Conservation (phyloP, 805 yeast genomes). For the Suhomyces sp. region DNA sequence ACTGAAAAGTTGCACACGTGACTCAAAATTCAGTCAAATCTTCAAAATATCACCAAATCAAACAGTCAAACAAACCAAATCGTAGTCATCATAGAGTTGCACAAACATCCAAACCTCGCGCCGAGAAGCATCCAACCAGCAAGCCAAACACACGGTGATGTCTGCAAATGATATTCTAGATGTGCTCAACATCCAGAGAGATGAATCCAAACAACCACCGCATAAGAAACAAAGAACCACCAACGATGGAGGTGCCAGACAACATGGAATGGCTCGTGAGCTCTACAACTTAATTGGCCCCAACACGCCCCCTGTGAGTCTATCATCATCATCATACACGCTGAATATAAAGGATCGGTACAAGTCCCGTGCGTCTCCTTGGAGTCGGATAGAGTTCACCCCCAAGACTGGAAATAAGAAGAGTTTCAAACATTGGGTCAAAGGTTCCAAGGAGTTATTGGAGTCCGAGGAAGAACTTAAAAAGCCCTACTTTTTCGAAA, state of each 20-base stretch:
- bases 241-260: slow-evolving; percentile 23
- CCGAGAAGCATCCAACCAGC: no score
- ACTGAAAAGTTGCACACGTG: no score
- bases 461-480: slow-evolving; percentile 27
- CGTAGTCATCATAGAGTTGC: no score
- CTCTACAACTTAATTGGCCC: slow-evolving; percentile 86
- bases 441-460: slow-evolving; percentile 57
- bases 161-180: slow-evolving; percentile 63
- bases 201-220: slow-evolving; percentile 36
- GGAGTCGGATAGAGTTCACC: slow-evolving; percentile 69
- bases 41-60: no score
- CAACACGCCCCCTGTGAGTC: slow-evolving; percentile 76
- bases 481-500: slow-evolving; percentile 65
- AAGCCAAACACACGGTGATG: no score
- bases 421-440: slow-evolving; percentile 78
- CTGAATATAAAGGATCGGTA: slow-evolving; percentile 65
- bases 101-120: no score
- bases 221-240: slow-evolving; percentile 40
- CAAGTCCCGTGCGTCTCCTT: slow-evolving; percentile 71
- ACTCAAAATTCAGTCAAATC: no score
- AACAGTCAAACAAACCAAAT: no score
- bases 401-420: slow-evolving; percentile 48
- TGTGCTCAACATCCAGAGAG: slow-evolving; percentile 66
- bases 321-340: slow-evolving; percentile 25
- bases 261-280: slow-evolving; percentile 84